phyloP scores from a whole-genome alignment of 1,139 yeast genomes.

The Candida tunisiensis region DNA sequence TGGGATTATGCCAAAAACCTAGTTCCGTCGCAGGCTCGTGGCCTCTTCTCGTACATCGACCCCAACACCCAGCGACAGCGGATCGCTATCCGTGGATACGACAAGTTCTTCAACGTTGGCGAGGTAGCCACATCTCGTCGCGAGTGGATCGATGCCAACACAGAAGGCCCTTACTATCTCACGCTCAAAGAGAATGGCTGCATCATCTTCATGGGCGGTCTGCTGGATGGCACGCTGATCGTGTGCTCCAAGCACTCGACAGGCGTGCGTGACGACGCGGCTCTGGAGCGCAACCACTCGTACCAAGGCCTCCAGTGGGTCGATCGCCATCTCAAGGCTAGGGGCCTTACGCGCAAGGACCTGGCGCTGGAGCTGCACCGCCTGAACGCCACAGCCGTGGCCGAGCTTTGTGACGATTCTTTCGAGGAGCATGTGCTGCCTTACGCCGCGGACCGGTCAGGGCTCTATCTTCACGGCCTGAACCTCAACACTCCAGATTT shows the following conservation, averaged over 20 bases:
- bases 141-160: conserved; percentile 26
- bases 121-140: conserved; percentile 43
- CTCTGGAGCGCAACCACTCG: conserved; percentile 43
- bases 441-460: conserved; percentile 50
- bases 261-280: conserved; percentile 38
- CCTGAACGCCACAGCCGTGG: conserved; percentile 63
- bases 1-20: conserved; percentile 60
- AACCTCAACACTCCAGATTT: conserved; percentile 54
- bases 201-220: conserved; percentile 67
- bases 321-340: conserved; percentile 28
- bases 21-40: conserved; percentile 74
- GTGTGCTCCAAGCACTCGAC: conserved; percentile 80
- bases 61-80: too few relatives aligned
- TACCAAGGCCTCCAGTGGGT: conserved; percentile 50
- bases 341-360: conserved; percentile 25
- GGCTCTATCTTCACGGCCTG: conserved; percentile 80
- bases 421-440: conserved; percentile 91
- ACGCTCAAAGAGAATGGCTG: conserved; percentile 91
- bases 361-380: conserved; percentile 40
- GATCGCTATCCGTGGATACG: conserved; percentile 77
- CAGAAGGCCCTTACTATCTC: conserved; percentile 64
- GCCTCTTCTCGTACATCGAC: conserved; percentile 48
- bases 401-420: conserved; percentile 80
- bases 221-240: conserved; percentile 58
- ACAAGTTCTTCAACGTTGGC: conserved; percentile 75